Evolutionary conservation across 1,284 basidiomycete genomes (phyloP), one percentile per base, ranked within the genome.

Genomic region (Chiua sp.): DNA sequence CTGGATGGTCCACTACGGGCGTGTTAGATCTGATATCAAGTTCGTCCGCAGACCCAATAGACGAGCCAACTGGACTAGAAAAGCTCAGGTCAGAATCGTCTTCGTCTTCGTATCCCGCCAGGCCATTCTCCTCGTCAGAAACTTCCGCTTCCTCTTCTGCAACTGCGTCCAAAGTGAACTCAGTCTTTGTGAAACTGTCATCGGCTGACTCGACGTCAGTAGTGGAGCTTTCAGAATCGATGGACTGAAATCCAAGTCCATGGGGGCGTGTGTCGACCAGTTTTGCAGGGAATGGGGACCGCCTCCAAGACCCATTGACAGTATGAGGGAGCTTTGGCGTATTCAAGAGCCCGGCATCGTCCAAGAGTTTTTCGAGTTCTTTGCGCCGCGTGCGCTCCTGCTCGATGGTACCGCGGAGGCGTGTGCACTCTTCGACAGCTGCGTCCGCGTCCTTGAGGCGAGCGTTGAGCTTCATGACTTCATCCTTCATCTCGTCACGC

Each of bases 101-200:
- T 63, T 88, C 88, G 59, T 90, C 87, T 68, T 91, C 89, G 62
- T 91, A 91, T 44, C 85, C 79, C 47, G 79, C 82, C 28, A 91
- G 75, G 32, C 78, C 86, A 63, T 86, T 79, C 22, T 87, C 82
- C 30, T 84, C 83, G 55, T 78, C 74, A 28, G 77, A 77, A 32
- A 75, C 73, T 16, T 82, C 83, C 59, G 83, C 82, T 22, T 83
- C 81, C 47, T 83, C 86, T 65, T 87, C 86, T 18, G 68, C 69
- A 20, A 89, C 85, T 18, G 79, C 77, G 67, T 86, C 87, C 67
- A 90, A 77, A 16, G 81, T 76, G 55, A 82, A 79, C 35, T 71
- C 71, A 46, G 74, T 77, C 57, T 78, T 76, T 7, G 74, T 70
- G 26, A 70, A 61, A 35, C 73, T 68, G 46, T 77, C 80, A 55